Conservation (phyloP, 441 rosid genomes). For the Pelargonium australe region DNA sequence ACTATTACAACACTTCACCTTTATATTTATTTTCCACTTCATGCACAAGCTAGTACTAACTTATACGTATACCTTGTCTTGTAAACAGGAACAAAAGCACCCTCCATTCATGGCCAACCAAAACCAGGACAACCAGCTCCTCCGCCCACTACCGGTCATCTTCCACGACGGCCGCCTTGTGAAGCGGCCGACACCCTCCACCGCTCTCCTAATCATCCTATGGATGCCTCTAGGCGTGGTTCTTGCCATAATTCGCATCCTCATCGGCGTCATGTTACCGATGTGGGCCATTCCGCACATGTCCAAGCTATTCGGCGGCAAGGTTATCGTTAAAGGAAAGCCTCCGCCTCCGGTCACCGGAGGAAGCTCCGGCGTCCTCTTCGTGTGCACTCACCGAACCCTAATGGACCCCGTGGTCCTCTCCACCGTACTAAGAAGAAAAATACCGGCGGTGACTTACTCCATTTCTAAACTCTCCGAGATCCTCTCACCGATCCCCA, state of each 20-base stretch:
- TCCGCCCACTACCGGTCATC: slow-evolving; percentile 69
- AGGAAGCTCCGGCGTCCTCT: slow-evolving; percentile 50
- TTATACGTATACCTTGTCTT: too few relatives aligned
- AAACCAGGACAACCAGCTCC: slow-evolving; percentile 29
- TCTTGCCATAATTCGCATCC: slow-evolving; percentile 47
- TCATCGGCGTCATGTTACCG: slow-evolving; percentile 46
- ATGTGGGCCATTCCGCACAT: slow-evolving; percentile 56
- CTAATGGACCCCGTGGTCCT: slow-evolving; percentile 83
- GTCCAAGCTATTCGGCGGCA: slow-evolving; percentile 48
- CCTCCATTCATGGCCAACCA: slow-evolving; percentile 41
- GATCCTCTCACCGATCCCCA: slow-evolving; percentile 77
- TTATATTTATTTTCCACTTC: too few relatives aligned
- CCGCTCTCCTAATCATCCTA: slow-evolving; percentile 57
- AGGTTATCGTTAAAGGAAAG: slow-evolving; percentile 64
- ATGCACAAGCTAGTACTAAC: too few relatives aligned
- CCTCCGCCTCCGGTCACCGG: slow-evolving; percentile 48
- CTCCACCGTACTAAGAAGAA: slow-evolving; percentile 53
- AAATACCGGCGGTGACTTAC: slow-evolving; percentile 83
- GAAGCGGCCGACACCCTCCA: slow-evolving; percentile 67
- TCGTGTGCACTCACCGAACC: slow-evolving; percentile 85
- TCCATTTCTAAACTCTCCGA: slow-evolving; percentile 73
- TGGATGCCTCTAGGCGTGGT: slow-evolving; percentile 81
- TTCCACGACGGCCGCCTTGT: slow-evolving; percentile 90
- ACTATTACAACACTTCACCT: too few relatives aligned
- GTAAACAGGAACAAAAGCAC: slow-evolving; percentile 53